phyloP scores from a whole-genome alignment of 176 grass and related monocot genomes.

The Aegilops umbellulata region DNA sequence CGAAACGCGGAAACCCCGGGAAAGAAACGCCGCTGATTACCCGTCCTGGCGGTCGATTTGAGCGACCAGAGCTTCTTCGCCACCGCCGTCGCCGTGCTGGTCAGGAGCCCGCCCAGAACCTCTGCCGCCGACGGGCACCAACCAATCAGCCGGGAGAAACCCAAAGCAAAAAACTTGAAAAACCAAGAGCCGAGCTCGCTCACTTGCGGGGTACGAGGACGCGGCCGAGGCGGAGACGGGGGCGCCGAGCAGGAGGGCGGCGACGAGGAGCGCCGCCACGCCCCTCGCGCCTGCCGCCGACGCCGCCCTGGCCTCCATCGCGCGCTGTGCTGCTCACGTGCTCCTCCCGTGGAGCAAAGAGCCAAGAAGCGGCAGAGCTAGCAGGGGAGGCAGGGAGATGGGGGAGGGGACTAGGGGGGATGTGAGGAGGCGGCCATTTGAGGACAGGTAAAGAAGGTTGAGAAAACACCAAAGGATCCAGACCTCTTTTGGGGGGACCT shows the following conservation, averaged over 20 bases:
- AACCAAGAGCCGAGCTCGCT: constrained; percentile 31
- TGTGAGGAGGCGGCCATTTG: constrained; percentile 27
- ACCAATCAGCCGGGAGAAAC: neutral
- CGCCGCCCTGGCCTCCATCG: constrained; percentile 13
- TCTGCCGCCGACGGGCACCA: constrained; percentile 30
- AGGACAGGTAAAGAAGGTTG: constrained; percentile 61
- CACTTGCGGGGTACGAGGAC: constrained; percentile 64
- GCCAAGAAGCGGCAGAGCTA: neutral
- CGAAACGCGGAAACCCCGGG: constrained; percentile 12
- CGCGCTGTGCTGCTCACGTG: neutral
- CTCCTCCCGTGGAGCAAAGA: neutral
- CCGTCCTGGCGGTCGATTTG: constrained; percentile 68
- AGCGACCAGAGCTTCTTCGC: constrained; percentile 80
- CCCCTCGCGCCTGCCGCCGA: neutral
- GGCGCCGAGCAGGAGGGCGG: constrained; percentile 29
- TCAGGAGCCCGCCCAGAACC: constrained; percentile 57
- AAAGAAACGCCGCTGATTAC: constrained; percentile 30
- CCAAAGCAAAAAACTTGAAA: neutral
- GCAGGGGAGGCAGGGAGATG: neutral
- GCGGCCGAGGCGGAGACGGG: constrained; percentile 45
- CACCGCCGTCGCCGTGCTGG: constrained; percentile 58
- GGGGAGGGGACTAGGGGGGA: neutral
- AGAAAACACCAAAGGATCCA: constrained; percentile 49
- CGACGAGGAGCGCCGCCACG: constrained; percentile 15
- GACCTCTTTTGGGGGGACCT: constrained; percentile 34